Evolutionary conservation across 164 flowering plant species (phyloP).

Genomic region (Magnolia changhungtana): DNA sequence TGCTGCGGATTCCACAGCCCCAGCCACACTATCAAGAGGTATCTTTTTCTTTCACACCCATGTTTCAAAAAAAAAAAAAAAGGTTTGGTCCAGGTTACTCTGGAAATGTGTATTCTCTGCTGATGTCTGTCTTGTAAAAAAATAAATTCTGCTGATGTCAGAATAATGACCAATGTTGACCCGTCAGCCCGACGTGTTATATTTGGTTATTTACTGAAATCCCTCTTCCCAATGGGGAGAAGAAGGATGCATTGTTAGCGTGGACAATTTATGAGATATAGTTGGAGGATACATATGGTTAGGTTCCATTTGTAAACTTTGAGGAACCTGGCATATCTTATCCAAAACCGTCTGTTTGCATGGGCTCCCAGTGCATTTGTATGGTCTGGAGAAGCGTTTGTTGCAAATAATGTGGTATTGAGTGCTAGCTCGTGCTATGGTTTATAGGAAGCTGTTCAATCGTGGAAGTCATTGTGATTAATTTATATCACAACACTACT

Average conservation of each 20-base stretch:
- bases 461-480: neutral
- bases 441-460: neutral
- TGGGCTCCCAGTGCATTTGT: neutral
- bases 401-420: no score
- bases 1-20: conserved; percentile 31
- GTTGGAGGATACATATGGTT: neutral
- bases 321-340: neutral
- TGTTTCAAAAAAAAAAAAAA: no score
- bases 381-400: no score
- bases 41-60: neutral
- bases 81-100: neutral
- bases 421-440: neutral
- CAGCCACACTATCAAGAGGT: conserved; percentile 62
- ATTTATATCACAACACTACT: neutral
- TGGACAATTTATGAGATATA: neutral
- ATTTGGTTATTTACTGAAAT: neutral
- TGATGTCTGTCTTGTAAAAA: neutral
- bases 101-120: neutral
- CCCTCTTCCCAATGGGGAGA: neutral
- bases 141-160: neutral
- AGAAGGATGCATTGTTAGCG: neutral
- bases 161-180: no score
- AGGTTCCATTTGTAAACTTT: neutral
- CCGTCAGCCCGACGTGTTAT: neutral
- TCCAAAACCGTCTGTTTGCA: neutral